Conservation (phyloP, 495 filamentous ascomycete species). For the Acidiella bohemica region DNA sequence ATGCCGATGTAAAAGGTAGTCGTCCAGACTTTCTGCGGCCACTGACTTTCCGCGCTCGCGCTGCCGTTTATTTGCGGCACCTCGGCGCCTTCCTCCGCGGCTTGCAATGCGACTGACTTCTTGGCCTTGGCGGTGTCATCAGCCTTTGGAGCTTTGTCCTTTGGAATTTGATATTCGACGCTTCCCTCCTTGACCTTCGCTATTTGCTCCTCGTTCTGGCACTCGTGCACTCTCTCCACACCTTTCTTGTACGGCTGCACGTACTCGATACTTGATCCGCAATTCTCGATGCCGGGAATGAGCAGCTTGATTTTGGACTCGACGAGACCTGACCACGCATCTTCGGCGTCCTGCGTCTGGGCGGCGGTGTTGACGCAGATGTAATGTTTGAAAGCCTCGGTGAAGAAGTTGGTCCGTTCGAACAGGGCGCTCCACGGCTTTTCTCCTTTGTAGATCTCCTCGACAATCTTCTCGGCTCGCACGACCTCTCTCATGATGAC, state of each 20-base stretch:
- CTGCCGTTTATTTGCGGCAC: conserved; percentile 13
- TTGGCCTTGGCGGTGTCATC: conserved; percentile 44
- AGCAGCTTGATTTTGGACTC: conserved; percentile 84
- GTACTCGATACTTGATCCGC: conserved; percentile 53
- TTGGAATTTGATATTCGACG: conserved; percentile 50
- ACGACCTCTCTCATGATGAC: conserved; percentile 74
- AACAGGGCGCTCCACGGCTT: conserved; percentile 79
- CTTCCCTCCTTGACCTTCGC: conserved; percentile 58
- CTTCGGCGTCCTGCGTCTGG: conserved; percentile 69
- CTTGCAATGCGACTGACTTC: conserved; percentile 37
- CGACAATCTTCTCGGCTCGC: conserved; percentile 62
- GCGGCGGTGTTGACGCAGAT: conserved; percentile 77
- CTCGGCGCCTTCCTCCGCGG: conserved; percentile 29
- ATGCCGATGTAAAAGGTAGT: conserved; percentile 83
- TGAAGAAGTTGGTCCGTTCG: conserved; percentile 79
- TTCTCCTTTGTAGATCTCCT: conserved; percentile 62
- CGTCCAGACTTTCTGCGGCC: conserved; percentile 51
- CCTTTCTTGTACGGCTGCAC: conserved; percentile 89
- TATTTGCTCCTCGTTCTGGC: conserved; percentile 56
- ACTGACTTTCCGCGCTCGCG: conserved; percentile 20
- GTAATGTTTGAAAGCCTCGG: conserved; percentile 84
- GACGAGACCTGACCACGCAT: conserved; percentile 78
- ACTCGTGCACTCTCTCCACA: conserved; percentile 66
- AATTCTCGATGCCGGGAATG: conserved; percentile 63
- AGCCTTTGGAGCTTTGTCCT: conserved; percentile 45